Base-by-base conservation (phyloP, 306 rosid genomes). In the Rubus parviflorus region DNA sequence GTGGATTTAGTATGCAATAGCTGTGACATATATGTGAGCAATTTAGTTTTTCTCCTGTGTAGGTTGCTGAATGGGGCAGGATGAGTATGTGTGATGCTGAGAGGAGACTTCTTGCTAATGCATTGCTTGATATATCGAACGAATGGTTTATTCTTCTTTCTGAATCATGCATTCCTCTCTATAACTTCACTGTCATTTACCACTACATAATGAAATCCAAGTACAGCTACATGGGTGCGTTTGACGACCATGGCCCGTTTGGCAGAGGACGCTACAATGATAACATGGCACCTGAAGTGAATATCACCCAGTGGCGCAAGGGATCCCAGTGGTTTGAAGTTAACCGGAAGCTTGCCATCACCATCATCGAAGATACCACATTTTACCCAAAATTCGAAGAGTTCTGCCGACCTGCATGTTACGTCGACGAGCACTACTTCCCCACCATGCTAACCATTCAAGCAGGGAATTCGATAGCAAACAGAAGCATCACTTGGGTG, bases 71-170 rank as follows among this genome's bases (percentile, higher is more conserved):
- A 82, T 96, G 99, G 99, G 99, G 99, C 82, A 88, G 84, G 83
- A 91, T 92, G 98, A 96, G 93, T 80, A 96, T 96, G 90, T 88
- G 96, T 64, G 99, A 96, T 70, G 99, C 99, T 0, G 98, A 95
- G 87, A 89, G 88, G 85, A 83, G 98, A 86, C 97, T 95, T 68
- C 85, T 95, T 13, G 96, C 97, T 14, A 96, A 96, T 74, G 98
- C 99, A 53, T 74, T 96, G 81, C 98, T 91, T 9, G 99, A 96
- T 57, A 81, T 96, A 64, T 88, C 93, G 79, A 96, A 96, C 0
- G 97, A 92, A 82, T 14, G 98, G 88, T 96, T 96, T 68, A 25
- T 96, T 63, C 96, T 96, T 35, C 83, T 96, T 35, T 96, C 99
- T 0, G 99, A 96, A 64, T 91, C 98, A 46, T 96, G 99, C 93